These are phyloP conservation scores for Oldenlandia corymbosa DNA, from an alignment of 257 asterid genomes.

Conservation along the genomic window DNA sequence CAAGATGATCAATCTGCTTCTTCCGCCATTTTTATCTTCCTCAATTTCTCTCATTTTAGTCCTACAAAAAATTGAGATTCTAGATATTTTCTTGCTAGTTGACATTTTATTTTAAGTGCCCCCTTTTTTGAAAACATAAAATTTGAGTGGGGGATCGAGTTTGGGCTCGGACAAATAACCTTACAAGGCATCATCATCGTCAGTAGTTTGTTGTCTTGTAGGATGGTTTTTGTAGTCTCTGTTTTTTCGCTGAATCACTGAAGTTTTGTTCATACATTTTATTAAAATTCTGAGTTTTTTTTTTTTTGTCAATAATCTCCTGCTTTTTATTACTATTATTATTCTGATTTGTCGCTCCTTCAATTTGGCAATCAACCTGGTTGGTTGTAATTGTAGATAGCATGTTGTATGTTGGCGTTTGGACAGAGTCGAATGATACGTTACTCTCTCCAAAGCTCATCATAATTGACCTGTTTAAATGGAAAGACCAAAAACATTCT, in stretches of 20 bases:
- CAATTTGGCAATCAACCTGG: not conserved
- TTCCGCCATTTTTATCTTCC: too few species aligned
- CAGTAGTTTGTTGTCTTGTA: not conserved
- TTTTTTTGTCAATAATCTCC: not conserved
- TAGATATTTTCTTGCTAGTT: not conserved
- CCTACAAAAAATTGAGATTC: not conserved
- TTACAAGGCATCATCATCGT: conserved; percentile 7
- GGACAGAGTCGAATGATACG: not conserved
- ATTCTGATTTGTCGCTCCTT: too few species aligned
- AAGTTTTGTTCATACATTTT: not conserved
- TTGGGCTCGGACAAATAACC: conserved; percentile 12
- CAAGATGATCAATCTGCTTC: too few species aligned
- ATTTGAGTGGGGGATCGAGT: not conserved
- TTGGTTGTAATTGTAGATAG: not conserved
- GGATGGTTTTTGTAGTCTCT: conserved; percentile 11
- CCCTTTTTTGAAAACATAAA: conserved; percentile 8
- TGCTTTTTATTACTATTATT: too few species aligned
- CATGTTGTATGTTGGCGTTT: not conserved
- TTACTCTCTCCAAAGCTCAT: not conserved
- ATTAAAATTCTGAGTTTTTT: not conserved
- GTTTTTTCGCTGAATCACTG: not conserved
- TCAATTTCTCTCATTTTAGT: not conserved
- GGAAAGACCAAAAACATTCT: not conserved
- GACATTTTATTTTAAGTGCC: not conserved
- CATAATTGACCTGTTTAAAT: not conserved